These are phyloP conservation scores for Mycena crocata DNA, from an alignment of 768 basidiomycete genomes.

Conservation along the genomic window DNA sequence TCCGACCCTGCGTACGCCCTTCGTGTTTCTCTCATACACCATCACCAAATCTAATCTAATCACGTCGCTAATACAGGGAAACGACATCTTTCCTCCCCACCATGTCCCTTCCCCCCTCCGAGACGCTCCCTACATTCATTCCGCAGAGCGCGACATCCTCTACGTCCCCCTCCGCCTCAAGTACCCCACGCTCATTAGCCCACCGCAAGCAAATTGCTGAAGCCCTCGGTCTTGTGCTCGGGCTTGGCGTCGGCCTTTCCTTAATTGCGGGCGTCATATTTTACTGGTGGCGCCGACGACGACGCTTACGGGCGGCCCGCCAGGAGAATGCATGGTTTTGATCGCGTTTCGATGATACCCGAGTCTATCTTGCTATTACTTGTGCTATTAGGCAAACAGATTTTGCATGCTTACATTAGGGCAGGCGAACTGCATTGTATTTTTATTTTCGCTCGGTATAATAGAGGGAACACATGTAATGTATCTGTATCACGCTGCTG, in stretches of 20 bases:
- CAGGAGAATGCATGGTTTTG: slow-evolving; percentile 29
- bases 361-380: too few species aligned
- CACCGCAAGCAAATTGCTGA: slow-evolving; percentile 33
- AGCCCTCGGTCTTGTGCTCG: slow-evolving; percentile 43
- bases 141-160: slow-evolving; percentile 32
- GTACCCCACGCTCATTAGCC: slow-evolving; percentile 19
- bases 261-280: slow-evolving; percentile 35
- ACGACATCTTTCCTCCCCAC: slow-evolving; percentile 48
- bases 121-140: slow-evolving; percentile 48
- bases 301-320: slow-evolving; percentile 19
- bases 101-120: slow-evolving; percentile 48
- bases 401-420: too few species aligned
- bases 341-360: neutral
- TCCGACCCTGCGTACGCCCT: slow-evolving; percentile 51
- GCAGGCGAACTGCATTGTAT: too few species aligned
- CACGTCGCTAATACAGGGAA: slow-evolving; percentile 16
- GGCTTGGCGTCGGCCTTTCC: slow-evolving; percentile 45
- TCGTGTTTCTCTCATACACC: neutral
- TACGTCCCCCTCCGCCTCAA: slow-evolving; percentile 30
- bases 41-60: neutral
- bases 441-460: too few species aligned
- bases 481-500: too few species aligned
- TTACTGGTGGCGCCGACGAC: slow-evolving; percentile 38
- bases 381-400: too few species aligned
- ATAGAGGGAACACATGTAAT: too few species aligned